phyloP scores from a whole-genome alignment of 2,329 filamentous ascomycete species.

The Ophiostoma fasciatum region DNA sequence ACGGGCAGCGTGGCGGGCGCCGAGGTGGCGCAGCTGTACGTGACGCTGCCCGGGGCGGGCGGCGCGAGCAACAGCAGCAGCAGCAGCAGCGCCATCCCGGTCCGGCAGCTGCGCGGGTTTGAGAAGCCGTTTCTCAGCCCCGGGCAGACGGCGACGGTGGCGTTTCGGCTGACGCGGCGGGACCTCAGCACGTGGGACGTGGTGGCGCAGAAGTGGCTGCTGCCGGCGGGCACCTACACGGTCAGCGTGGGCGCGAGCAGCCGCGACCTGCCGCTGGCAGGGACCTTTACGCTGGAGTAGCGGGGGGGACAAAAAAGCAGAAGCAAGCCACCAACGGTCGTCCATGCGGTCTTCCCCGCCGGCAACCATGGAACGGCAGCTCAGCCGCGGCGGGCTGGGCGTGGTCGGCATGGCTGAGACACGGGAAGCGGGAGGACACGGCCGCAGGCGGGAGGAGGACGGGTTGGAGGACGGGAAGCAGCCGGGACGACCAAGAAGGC shows the following conservation, averaged over 20 bases:
- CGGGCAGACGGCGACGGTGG: constrained; percentile 27
- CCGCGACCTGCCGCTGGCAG: constrained; percentile 23
- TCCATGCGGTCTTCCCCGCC: too few species aligned
- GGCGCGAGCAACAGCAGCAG: neutral
- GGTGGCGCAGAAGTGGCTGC: constrained; percentile 42
- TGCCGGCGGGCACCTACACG: constrained; percentile 26
- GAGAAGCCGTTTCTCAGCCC: constrained; percentile 38
- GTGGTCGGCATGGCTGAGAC: too few species aligned
- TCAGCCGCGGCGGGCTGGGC: too few species aligned
- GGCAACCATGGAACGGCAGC: too few species aligned
- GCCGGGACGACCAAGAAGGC: too few species aligned
- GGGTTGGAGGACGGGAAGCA: too few species aligned
- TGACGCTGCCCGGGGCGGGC: constrained; percentile 22
- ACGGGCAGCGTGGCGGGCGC: constrained; percentile 24
- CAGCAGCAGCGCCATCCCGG: constrained; percentile 22
- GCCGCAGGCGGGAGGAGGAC: too few species aligned
- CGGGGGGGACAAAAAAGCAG: too few species aligned
- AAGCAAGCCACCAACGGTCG: too few species aligned
- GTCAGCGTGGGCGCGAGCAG: constrained; percentile 30
- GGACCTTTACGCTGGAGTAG: constrained; percentile 18
- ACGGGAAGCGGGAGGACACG: too few species aligned
- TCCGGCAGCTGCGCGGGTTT: constrained; percentile 50
- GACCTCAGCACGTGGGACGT: constrained; percentile 56
- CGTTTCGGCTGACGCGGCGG: constrained; percentile 41
- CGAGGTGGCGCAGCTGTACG: constrained; percentile 31